Conservation (phyloP, 768 basidiomycete species). For the Cystobasidium tubakii region DNA sequence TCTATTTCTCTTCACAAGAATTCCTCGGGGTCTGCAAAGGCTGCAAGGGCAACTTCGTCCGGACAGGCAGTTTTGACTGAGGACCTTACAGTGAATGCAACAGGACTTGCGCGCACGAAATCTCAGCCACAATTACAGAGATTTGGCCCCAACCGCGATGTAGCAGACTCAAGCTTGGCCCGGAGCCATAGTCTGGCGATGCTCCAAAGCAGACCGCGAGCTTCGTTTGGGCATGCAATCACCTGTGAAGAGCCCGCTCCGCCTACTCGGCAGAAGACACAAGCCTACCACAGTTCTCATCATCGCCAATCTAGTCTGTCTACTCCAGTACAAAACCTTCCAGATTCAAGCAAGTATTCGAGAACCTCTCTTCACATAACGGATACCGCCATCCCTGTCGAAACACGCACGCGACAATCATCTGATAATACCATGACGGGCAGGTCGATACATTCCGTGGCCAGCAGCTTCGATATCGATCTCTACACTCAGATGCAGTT, state of each 20-base stretch:
- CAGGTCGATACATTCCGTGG: constrained; percentile 13
- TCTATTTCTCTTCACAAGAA: background rate
- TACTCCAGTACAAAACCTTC: background rate
- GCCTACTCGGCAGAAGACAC: background rate
- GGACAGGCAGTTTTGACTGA: background rate
- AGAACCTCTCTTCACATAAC: background rate
- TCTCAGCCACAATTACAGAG: too few species aligned
- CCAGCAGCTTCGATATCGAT: constrained; percentile 20
- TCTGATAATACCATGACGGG: constrained; percentile 12
- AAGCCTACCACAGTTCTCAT: background rate
- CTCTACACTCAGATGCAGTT: constrained; percentile 19
- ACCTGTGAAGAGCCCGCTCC: background rate
- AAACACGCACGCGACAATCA: background rate
- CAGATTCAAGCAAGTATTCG: background rate
- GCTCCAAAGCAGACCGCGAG: background rate
- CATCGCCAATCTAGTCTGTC: background rate
- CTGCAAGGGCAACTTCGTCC: background rate
- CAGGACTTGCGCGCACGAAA: too few species aligned
- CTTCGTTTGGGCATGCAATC: constrained; percentile 12
- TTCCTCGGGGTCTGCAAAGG: background rate
- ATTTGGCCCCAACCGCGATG: background rate
- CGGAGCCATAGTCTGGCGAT: background rate
- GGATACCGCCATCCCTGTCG: background rate
- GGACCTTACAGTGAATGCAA: background rate
- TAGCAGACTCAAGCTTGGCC: background rate